Evolutionary conservation across 2,329 filamentous ascomycete species (phyloP), one percentile per base, ranked within the genome.

Genomic region (Penicillium psychrosexuale): DNA sequence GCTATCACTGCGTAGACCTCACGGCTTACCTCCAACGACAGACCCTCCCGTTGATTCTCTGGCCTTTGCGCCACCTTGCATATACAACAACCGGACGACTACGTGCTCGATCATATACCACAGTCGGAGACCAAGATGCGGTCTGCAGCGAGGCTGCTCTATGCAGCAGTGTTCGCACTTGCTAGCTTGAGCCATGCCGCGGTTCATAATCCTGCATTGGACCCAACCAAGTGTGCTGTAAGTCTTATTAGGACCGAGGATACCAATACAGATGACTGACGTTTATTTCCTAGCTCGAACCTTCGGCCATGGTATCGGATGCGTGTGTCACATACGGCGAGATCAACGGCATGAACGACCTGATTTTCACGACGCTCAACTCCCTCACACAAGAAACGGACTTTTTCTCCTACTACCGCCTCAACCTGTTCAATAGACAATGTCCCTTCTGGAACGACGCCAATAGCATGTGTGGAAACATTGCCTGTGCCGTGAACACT

Each of bases 391-490:
- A 84, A 65, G 85, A 89, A 50, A 96, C 93, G 72, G 94, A 99
- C 75, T 99, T 97, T 82, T 99, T 99, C 77, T 93, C 93, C 50
- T 91, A 97, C 75, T 99, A 97, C 78, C 88, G 94, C 55, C 79
- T 99, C 43, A 97, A 97, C 72, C 82, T 99, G 19, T 99, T 91
- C 75, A 89, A 95, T 74, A 96, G 94, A 74, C 85, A 84, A 75
- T 99, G 94, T 69, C 94, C 94, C 0, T 99, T 97, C 72, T 99
- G 94, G 93, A 84, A 87, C 69, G 94, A 99, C 72, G 87, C 91
- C 58, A 88, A 89, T 74, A 90, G 90, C 72, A 90, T 97, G 82
- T 99, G 94, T 75, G 94, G 92, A 61, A 99, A 99, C 75, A 91
- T 96, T 65, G 94, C 92, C 19, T 99, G 94, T 72, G 90, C 93